phyloP scores from a whole-genome alignment of 78 protist species.

The Monocercomonoides exilis region DNA sequence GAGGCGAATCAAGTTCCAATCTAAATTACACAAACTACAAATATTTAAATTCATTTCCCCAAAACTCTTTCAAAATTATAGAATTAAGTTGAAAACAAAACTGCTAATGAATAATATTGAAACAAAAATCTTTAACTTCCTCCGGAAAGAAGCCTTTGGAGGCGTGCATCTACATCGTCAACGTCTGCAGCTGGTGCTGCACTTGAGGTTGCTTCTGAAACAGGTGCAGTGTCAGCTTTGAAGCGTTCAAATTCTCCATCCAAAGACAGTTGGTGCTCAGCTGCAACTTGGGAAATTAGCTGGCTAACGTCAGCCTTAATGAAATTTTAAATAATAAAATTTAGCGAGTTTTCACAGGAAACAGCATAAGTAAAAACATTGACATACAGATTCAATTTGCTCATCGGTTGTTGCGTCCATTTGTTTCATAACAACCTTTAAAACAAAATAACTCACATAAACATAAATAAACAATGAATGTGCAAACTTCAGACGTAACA shows the following conservation, averaged over 20 bases:
- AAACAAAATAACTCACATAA: neutral
- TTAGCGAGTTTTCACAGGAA: neutral
- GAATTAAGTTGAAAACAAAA: too few species aligned
- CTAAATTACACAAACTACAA: too few species aligned
- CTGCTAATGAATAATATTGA: too few species aligned
- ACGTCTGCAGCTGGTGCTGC: too few species aligned
- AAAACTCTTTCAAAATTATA: too few species aligned
- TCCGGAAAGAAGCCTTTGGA: too few species aligned
- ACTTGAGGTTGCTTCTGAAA: too few species aligned
- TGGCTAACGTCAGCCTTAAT: neutral
- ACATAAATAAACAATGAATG: neutral
- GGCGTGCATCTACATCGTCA: too few species aligned
- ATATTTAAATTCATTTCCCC: too few species aligned
- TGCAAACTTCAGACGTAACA: neutral
- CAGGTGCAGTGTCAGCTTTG: too few species aligned
- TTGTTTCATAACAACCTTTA: neutral
- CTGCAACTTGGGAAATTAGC: neutral
- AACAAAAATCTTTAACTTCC: too few species aligned
- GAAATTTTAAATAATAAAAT: neutral
- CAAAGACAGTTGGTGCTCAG: neutral
- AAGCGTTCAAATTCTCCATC: neutral
- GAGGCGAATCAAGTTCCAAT: too few species aligned
- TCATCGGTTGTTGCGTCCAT: neutral
- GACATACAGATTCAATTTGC: neutral
- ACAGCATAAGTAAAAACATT: neutral